Evolutionary conservation across 768 basidiomycete species (phyloP).

Genomic region (Pleurotus citrinopileatus): DNA sequence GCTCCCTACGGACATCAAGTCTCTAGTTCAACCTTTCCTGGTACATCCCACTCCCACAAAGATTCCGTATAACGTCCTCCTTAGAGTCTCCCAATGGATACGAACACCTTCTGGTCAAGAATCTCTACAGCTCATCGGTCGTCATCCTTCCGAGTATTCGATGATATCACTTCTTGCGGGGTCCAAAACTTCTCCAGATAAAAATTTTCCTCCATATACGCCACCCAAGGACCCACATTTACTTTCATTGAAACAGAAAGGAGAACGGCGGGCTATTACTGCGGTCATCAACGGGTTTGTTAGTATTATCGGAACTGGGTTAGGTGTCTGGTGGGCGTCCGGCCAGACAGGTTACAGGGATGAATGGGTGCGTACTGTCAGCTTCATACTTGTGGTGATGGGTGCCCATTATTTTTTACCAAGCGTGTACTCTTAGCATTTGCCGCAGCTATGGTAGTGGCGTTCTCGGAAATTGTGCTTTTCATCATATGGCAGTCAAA

Average conservation of each 20-base stretch:
- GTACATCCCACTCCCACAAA: constrained; percentile 32
- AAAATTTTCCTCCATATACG: constrained; percentile 55
- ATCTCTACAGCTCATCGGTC: constrained; percentile 32
- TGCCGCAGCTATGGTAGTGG: constrained; percentile 60
- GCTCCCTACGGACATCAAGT: constrained; percentile 43
- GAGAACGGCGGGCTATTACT: constrained; percentile 66
- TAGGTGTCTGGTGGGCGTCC: constrained; percentile 74
- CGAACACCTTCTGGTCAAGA: constrained; percentile 46
- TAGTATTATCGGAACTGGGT: constrained; percentile 63
- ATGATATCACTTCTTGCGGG: constrained; percentile 81
- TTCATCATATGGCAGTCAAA: constrained; percentile 74
- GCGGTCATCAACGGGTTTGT: constrained; percentile 69
- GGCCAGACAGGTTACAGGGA: constrained; percentile 58
- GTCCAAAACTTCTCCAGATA: constrained; percentile 73
- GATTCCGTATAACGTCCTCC: constrained; percentile 62
- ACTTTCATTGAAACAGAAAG: constrained; percentile 39
- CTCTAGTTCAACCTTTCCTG: constrained; percentile 39
- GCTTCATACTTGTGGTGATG: not conserved
- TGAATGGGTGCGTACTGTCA: constrained; percentile 64
- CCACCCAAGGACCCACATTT: constrained; percentile 33
- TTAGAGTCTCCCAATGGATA: constrained; percentile 65
- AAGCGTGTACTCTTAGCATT: constrained; percentile 65
- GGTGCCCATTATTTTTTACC: constrained; percentile 10
- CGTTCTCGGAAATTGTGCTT: constrained; percentile 63
- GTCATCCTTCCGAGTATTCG: constrained; percentile 54